Conservation (phyloP, 2,329 filamentous ascomycete genomes). For the Juglanconis juglandina region DNA sequence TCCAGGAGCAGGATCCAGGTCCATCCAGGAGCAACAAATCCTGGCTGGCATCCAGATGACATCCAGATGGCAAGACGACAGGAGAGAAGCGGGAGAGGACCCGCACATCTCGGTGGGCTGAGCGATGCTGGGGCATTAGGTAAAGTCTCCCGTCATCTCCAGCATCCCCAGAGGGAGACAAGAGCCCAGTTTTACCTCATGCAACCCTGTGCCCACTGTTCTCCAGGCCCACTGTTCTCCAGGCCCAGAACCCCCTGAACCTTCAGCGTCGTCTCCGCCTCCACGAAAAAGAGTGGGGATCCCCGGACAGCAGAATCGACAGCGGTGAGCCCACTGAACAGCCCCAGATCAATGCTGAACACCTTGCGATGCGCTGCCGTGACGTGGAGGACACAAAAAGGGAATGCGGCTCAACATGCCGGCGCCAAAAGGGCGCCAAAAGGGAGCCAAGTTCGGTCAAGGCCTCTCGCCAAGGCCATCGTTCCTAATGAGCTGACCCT, state of each 20-base stretch:
- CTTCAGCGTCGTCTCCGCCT: not conserved
- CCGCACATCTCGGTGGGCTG: not conserved
- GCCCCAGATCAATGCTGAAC: not conserved
- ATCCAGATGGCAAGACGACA: too few relatives aligned
- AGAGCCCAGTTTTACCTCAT: not conserved
- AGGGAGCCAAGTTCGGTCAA: slow-evolving; percentile 6
- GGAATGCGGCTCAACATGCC: slow-evolving; percentile 10
- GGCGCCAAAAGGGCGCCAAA: not conserved
- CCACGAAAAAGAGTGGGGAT: slow-evolving; percentile 15
- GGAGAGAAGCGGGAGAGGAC: not conserved
- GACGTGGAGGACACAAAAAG: not conserved
- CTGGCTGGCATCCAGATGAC: too few relatives aligned
- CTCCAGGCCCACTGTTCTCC: slow-evolving; percentile 12
- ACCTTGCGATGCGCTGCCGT: not conserved
- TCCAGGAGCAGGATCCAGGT: not conserved
- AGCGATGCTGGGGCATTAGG: not conserved
- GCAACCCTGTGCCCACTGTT: not conserved
- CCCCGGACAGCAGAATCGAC: slow-evolving; percentile 7
- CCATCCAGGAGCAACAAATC: not conserved
- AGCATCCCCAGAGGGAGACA: not conserved
- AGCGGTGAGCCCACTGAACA: not conserved
- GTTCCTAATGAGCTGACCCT: too few relatives aligned
- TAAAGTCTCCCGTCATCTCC: not conserved
- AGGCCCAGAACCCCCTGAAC: not conserved
- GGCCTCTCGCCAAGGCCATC: slow-evolving; percentile 7